phyloP scores from a whole-genome alignment of 805 yeast genomes.

The Candida montana region DNA sequence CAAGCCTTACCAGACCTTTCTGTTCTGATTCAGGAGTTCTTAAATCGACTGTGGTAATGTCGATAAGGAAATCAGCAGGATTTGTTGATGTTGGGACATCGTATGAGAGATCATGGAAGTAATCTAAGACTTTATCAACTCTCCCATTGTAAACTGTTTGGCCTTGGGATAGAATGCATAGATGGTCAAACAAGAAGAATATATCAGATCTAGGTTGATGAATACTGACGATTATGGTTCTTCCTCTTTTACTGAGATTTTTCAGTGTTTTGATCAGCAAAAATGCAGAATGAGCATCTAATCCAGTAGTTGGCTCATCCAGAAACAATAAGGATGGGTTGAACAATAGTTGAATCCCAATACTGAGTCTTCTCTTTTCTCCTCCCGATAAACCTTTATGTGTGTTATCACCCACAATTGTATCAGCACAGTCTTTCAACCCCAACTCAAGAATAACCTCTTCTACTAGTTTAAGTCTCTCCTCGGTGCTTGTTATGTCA shows the following conservation, averaged over 20 bases:
- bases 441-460: slow-evolving; percentile 66
- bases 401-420: slow-evolving; percentile 51
- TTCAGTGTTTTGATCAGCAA: slow-evolving; percentile 58
- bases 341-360: slow-evolving; percentile 75
- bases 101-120: slow-evolving; percentile 41
- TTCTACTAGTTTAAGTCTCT: slow-evolving; percentile 47
- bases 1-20: slow-evolving; percentile 28
- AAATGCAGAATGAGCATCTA: slow-evolving; percentile 75
- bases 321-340: slow-evolving; percentile 73
- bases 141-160: slow-evolving; percentile 39
- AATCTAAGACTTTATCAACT: slow-evolving; percentile 33
- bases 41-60: slow-evolving; percentile 43
- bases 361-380: slow-evolving; percentile 71
- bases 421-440: slow-evolving; percentile 59
- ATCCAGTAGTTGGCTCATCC: slow-evolving; percentile 88
- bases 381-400: slow-evolving; percentile 76
- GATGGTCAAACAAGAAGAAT: slow-evolving; percentile 59
- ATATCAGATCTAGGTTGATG: slow-evolving; percentile 88
- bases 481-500: slow-evolving; percentile 33
- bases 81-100: slow-evolving; percentile 38
- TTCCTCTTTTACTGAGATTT: slow-evolving; percentile 52
- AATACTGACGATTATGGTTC: slow-evolving; percentile 70
- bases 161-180: slow-evolving; percentile 67
- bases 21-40: slow-evolving; percentile 32
- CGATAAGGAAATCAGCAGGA: slow-evolving; percentile 50